Evolutionary conservation across 345 rosid species (phyloP), one percentile per base, ranked within the genome.

Genomic region (Zanthoxylum bungeanum): DNA sequence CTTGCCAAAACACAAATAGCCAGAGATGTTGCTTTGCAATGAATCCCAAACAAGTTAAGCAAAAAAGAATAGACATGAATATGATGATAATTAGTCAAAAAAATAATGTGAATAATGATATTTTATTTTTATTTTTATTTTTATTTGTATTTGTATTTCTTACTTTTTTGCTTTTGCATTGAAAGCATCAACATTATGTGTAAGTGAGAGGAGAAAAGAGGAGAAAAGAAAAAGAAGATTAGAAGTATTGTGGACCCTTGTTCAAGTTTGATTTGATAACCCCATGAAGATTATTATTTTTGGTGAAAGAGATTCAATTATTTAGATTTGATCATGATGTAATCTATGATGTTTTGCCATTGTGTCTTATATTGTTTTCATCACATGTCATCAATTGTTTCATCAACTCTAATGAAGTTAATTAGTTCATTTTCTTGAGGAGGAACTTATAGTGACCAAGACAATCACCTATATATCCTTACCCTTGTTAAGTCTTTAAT

Each of bases 171-270:
- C 66, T 59, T 76, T 76, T 55, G 46, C 25, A 67, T 40, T 19
- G 27, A 42, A 74, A 74, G 72, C n/a, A 52, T 47, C 7, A 50
- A 53, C 5, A 7, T 33, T 44, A 5, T 24, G 24, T 19, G 52
- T 10, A 5, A 69, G 17, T 17, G 63, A 68, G 64, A 57, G 53
- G n/a, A 28, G 52, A 22, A 5, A 64, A 55, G 34, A 25, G n/a
- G 9, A 19, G 55, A 31, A 57, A 50, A 50, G 25, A 47, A 33
- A 39, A 22, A 21, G 40, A 72, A 9, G 83, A 77, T 64, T 72
- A 19, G 74, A 77, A 75, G 51, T 61, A 27, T 40, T 5, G 71
- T 72, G 73, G 80, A 66, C 71, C 77, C 79, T 56, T 6, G 19
- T n/a, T n/a, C n/a, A n/a, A n/a, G n/a, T n/a, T n/a, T n/a, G n/a